These are phyloP conservation scores for Haplosporangium sp. DNA, from an alignment of 371 early-diverging fungal species.

Conservation along the genomic window DNA sequence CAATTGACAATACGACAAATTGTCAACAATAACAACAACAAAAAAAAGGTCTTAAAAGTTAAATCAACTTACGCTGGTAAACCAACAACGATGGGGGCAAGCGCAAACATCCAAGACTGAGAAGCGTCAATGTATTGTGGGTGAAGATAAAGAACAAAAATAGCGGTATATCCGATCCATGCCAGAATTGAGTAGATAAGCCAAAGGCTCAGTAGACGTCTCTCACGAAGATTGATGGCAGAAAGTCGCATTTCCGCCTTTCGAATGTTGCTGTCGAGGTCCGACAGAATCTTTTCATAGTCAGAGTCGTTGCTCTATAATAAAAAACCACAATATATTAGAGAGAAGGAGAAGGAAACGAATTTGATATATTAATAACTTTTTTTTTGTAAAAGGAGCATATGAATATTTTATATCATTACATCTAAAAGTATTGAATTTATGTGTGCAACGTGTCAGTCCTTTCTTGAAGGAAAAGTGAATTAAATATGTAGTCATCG, in stretches of 20 bases:
- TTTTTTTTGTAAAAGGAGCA: not conserved
- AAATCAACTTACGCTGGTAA: constrained; percentile 64
- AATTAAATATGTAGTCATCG: not conserved
- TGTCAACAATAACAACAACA: too few relatives aligned
- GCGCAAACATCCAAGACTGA: constrained; percentile 61
- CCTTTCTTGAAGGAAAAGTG: not conserved
- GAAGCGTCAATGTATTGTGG: constrained; percentile 58
- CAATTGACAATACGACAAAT: not conserved
- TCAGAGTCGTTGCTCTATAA: constrained; percentile 66
- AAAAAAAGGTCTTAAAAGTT: too few relatives aligned
- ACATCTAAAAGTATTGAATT: not conserved
- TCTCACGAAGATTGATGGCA: constrained; percentile 72
- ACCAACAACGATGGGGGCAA: constrained; percentile 63
- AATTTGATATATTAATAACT: constrained; percentile 22
- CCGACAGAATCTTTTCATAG: constrained; percentile 85
- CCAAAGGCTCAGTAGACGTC: constrained; percentile 75
- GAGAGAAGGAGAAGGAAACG: constrained; percentile 1
- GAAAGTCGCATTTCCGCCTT: constrained; percentile 75
- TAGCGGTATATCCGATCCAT: constrained; percentile 73
- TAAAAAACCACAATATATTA: not conserved
- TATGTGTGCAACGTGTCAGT: constrained; percentile 5
- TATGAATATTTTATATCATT: not conserved
- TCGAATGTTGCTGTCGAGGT: constrained; percentile 80
- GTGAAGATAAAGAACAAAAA: constrained; percentile 67
- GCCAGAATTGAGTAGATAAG: constrained; percentile 75